These are phyloP conservation scores for Vigna hirtella DNA, from an alignment of 306 rosid genomes.

Conservation along the genomic window DNA sequence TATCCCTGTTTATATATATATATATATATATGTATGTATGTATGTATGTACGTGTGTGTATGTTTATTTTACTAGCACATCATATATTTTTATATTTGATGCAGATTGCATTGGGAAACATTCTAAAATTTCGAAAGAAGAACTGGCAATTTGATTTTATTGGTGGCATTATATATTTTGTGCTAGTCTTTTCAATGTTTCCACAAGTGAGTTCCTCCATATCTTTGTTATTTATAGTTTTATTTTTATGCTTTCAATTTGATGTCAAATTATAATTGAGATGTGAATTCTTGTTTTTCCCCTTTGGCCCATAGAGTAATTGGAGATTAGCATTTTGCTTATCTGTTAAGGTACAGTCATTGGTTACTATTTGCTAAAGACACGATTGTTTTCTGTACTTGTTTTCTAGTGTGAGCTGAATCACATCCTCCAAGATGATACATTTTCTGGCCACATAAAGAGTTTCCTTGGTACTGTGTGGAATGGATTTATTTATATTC, in stretches of 20 bases:
- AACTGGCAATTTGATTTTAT: constrained; percentile 99
- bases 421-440: constrained; percentile 86
- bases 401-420: constrained; percentile 81
- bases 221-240: constrained; percentile 27
- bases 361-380: constrained; percentile 42
- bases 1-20: neutral
- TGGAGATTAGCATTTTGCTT: constrained; percentile 14
- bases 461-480: constrained; percentile 86
- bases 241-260: neutral
- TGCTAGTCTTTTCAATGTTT: constrained; percentile 89
- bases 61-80: neutral
- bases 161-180: constrained; percentile 96
- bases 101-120: constrained; percentile 96
- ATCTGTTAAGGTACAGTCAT: constrained; percentile 9
- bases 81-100: constrained; percentile 27
- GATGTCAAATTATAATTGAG: neutral
- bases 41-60: too few relatives aligned
- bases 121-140: constrained; percentile 93
- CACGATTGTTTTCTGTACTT: constrained; percentile 43
- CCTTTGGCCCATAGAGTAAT: constrained; percentile 38
- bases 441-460: constrained; percentile 79
- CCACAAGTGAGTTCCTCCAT: constrained; percentile 75
- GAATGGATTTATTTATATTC: constrained; percentile 78
- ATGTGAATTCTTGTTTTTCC: constrained; percentile 21
- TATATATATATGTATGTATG: too few relatives aligned